Base-by-base conservation (phyloP, 257 asterid genomes). In the Forsythia viridissima region DNA sequence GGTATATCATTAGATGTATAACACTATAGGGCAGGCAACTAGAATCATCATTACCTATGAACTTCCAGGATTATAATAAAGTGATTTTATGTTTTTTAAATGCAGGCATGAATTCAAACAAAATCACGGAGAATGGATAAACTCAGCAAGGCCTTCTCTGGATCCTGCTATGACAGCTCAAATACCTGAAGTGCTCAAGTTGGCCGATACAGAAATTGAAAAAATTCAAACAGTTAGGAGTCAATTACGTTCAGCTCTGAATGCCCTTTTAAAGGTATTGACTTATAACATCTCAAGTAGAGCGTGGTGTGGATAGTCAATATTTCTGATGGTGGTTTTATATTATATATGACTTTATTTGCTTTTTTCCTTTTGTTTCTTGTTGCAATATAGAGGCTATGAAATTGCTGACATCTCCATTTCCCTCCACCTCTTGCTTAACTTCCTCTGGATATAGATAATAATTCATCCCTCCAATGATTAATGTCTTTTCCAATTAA, bases 31-130 rank as follows among this genome's bases (percentile, higher is more conserved):
- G 41, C 67, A 36, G 66, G 68, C 68, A 38, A 21, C 52, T 80
- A 48, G 36, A 77, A 72, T 59, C 18, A 46, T 78, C 68, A 66
- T 63, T 75, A 7, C 52, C 11, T 8, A 13, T 52, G 12, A 66
- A 74, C 6, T 74, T 34, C 16, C 37, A 63, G 70, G 71, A 38
- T 34, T 59, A 46, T 71, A 42, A 13, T 77, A 72, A 74, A 48
- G 20, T 61, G 20, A 71, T 63, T 75, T 34, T 74, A 68, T 80
- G 69, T 40, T 43, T 30, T 77, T 80, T 80, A 20, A 71, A 42
- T 87, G 77, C 90, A 96, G 99, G 80, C 88, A 90, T 39, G 98
- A 96, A 80, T 96, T 96, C 91, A 88, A 87, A 57, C 88, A 86
- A 84, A 85, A 87, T 82, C 97, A 96, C 77, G 70, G 75, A 38